phyloP scores from a whole-genome alignment of 768 basidiomycete species.

The Russula virescens region DNA sequence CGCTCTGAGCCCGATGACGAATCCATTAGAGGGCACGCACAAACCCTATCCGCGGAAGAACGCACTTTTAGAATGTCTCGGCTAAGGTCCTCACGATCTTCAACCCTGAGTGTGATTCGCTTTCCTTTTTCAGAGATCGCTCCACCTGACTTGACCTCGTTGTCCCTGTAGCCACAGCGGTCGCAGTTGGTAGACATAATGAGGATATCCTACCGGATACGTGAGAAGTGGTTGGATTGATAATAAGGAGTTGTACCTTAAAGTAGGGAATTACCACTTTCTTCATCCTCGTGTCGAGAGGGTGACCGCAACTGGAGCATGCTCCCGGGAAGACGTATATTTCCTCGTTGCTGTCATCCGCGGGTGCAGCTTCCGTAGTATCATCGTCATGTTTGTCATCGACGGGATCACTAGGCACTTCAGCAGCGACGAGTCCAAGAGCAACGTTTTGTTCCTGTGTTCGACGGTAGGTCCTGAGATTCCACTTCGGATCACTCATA shows the following conservation, averaged over 20 bases:
- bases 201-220: conserved; percentile 67
- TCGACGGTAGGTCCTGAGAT: conserved; percentile 73
- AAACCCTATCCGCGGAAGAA: neutral
- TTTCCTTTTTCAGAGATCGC: conserved; percentile 88
- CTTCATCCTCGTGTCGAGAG: conserved; percentile 88
- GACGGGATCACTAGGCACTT: conserved; percentile 39
- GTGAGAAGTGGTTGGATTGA: neutral
- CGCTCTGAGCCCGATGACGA: conserved; percentile 54
- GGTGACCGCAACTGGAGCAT: conserved; percentile 85
- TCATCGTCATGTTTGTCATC: conserved; percentile 22
- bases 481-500: conserved; percentile 92
- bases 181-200: conserved; percentile 99
- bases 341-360: conserved; percentile 62
- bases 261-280: conserved; percentile 96
- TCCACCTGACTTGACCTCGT: conserved; percentile 92
- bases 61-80: conserved; percentile 90
- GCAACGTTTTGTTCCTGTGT: conserved; percentile 74
- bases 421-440: conserved; percentile 58
- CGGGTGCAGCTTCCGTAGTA: conserved; percentile 24
- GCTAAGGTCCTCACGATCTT: conserved; percentile 87
- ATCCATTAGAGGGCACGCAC: neutral
- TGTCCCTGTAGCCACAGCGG: conserved; percentile 91
- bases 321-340: conserved; percentile 80
- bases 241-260: conserved; percentile 46
- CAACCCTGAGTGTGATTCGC: conserved; percentile 80